Evolutionary conservation across 495 filamentous ascomycete species (phyloP).

Genomic region (Trichoderma virens): DNA sequence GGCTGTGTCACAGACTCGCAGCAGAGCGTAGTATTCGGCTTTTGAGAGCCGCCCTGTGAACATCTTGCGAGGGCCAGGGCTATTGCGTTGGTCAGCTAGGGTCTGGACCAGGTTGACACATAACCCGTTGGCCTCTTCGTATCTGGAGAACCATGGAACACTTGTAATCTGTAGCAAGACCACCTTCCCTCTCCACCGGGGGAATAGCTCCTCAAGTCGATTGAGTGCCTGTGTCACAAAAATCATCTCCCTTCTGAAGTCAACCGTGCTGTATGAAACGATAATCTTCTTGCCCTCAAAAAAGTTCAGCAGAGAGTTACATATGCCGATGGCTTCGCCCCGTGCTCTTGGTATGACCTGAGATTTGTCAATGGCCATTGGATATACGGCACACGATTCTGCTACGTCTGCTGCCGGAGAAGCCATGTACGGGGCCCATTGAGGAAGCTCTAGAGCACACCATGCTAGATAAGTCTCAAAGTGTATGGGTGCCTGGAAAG

Average conservation of each 20-base stretch:
- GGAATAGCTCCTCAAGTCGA: neutral
- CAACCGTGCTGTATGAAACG: neutral
- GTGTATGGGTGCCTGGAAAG: neutral
- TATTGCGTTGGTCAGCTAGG: no score
- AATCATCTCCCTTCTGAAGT: neutral
- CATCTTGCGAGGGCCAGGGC: no score
- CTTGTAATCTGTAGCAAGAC: no score
- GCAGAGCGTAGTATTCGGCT: neutral
- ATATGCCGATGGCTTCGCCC: neutral
- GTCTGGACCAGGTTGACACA: no score
- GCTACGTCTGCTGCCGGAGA: neutral
- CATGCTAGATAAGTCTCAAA: neutral
- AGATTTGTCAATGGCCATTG: neutral
- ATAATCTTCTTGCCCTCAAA: neutral
- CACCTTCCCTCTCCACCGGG: no score
- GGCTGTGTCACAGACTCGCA: neutral
- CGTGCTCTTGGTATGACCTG: neutral
- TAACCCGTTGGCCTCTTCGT: no score
- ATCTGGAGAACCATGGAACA: no score
- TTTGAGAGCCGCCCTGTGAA: neutral
- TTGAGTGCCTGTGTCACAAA: neutral
- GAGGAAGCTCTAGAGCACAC: neutral
- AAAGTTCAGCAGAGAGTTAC: neutral
- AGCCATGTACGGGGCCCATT: neutral
- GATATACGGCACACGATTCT: neutral